These are phyloP conservation scores for Lachnellula arida DNA, from an alignment of 2,329 filamentous ascomycete species.

Conservation along the genomic window DNA sequence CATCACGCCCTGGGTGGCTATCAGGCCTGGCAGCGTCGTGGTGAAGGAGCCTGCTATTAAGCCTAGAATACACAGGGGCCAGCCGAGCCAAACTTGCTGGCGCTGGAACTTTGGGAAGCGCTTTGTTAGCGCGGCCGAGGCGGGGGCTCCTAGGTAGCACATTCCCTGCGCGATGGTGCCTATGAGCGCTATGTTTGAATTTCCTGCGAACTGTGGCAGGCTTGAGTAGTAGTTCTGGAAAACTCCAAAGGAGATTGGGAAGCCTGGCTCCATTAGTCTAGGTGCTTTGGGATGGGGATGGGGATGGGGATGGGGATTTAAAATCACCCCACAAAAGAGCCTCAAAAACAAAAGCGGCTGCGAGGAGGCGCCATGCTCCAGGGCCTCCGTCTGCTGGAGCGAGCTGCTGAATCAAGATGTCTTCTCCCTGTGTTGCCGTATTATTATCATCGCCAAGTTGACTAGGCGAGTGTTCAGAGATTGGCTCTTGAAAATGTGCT, in stretches of 20 bases:
- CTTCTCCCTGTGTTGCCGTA: background rate
- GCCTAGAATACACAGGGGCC: slow-evolving; percentile 37
- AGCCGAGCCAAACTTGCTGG: slow-evolving; percentile 37
- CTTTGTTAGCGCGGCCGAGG: slow-evolving; percentile 32
- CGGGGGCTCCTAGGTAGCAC: slow-evolving; percentile 33
- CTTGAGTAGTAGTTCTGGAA: slow-evolving; percentile 66
- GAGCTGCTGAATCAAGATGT: slow-evolving; percentile 6
- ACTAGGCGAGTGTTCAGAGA: too few species aligned
- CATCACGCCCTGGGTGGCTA: slow-evolving; percentile 56
- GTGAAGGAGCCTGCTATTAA: slow-evolving; percentile 47
- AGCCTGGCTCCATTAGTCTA: slow-evolving; percentile 43
- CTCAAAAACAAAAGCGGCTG: slow-evolving; percentile 17
- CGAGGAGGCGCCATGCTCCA: slow-evolving; percentile 12
- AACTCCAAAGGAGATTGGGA: slow-evolving; percentile 64
- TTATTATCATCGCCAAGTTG: slow-evolving; percentile 32
- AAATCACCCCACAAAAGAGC: slow-evolving; percentile 15
- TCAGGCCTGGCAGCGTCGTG: slow-evolving; percentile 47
- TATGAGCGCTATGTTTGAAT: slow-evolving; percentile 53
- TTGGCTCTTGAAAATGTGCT: too few species aligned
- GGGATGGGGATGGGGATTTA: slow-evolving; percentile 31
- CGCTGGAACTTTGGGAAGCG: slow-evolving; percentile 33
- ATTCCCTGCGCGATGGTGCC: slow-evolving; percentile 45
- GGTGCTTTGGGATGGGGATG: slow-evolving; percentile 31
- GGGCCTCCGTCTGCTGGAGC: slow-evolving; percentile 10
- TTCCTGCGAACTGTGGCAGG: slow-evolving; percentile 50